Conservation (phyloP, 257 asterid species). For the Rhazya stricta region DNA sequence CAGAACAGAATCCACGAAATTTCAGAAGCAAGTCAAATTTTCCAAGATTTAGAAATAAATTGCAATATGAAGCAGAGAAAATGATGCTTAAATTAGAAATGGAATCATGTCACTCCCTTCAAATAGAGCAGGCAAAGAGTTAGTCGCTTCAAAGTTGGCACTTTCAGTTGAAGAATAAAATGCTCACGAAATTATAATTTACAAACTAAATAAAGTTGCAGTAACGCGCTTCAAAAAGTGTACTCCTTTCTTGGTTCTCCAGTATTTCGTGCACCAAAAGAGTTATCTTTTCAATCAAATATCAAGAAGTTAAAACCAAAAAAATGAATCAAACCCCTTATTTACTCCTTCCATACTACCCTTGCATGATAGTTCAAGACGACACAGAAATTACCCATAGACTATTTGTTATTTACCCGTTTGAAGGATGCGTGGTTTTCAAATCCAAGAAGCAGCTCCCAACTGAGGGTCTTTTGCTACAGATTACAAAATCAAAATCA, state of each 20-base stretch:
- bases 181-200: background rate
- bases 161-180: background rate
- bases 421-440: constrained; percentile 12
- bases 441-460: constrained; percentile 18
- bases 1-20: background rate
- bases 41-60: background rate
- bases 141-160: background rate
- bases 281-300: background rate
- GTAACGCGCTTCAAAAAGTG: background rate
- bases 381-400: constrained; percentile 8
- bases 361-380: constrained; percentile 7
- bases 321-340: background rate
- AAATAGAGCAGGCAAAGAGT: background rate
- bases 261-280: background rate
- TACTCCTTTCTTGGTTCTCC: background rate
- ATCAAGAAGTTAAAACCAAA: background rate
- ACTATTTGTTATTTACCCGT: background rate
- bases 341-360: background rate
- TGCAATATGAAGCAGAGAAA: background rate
- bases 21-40: background rate
- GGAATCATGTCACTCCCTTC: background rate
- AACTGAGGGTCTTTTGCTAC: constrained; percentile 11
- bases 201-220: background rate
- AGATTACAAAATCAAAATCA: constrained; percentile 2
- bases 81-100: background rate